Base-by-base conservation (phyloP, 225 moss, liverwort and hornwort genomes). In the Lunularia cruciata region DNA sequence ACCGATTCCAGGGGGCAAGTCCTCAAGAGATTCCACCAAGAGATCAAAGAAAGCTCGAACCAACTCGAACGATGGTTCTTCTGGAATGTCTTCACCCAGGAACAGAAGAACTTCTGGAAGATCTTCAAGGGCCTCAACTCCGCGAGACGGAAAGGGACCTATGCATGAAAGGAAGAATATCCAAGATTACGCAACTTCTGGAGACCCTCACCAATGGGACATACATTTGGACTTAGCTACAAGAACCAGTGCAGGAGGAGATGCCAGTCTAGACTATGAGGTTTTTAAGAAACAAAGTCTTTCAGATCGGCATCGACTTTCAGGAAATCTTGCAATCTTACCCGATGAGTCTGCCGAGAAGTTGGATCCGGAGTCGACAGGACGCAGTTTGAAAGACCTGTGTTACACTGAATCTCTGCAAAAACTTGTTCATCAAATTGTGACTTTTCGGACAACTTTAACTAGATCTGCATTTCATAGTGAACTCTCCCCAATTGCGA, bases 291-390 rank as follows among this genome's bases (percentile, higher is more conserved):
- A 28, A 31, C 28, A 30, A 15, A 42, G 8, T 23, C 35, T 25
- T 23, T 23, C n/a, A 12, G 52, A 67, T 35, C 51, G 34, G 20
- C 51, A 52, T 32, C 33, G 22, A 51, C 36, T 67, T 6, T 67
- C 52, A 4, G 70, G 55, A 13, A 72, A 72, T 52, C 26, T 72
- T 65, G 73, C 65, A 7, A 54, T 73, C 43, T 45, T 73, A 37
- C 73, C 73, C 16, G 51, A 30, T 10, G 72, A 72, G 13, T 19
- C 25, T 22, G n/a, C 48, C 3, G 57, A 32, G 1, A 32, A 14
- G 33, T 25, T 63, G 18, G 52, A 63, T 22, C 25, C 14, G 5
- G n/a, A 35, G 22, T 34, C 22, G 3, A 38, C 3, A 1, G 38
- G 27, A 30, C 0, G 49, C 22, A 28, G 19, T 18, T 13, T 18